These are phyloP conservation scores for Leishmania aethiopica DNA, from an alignment of 208 protist species.

Conservation along the genomic window DNA sequence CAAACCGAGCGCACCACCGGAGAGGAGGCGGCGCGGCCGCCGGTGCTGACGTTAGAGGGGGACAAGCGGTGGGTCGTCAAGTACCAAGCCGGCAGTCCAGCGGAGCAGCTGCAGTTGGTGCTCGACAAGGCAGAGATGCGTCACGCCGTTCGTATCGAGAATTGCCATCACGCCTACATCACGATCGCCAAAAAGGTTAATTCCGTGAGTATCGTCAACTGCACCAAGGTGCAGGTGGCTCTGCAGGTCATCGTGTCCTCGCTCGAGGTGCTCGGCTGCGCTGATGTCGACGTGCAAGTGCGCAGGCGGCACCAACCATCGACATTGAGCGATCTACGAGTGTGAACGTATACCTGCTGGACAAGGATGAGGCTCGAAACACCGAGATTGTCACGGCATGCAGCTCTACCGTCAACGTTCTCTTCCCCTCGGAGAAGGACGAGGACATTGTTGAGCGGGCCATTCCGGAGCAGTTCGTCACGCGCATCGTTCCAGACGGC, in stretches of 20 bases:
- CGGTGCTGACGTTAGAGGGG: constrained; percentile 56
- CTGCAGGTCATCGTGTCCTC: constrained; percentile 67
- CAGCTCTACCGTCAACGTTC: constrained; percentile 77
- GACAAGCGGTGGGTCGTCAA: constrained; percentile 77
- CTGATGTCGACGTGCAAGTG: constrained; percentile 70
- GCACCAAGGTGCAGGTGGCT: constrained; percentile 72
- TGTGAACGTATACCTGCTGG: constrained; percentile 77
- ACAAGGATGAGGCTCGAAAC: constrained; percentile 47
- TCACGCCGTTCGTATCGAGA: constrained; percentile 76
- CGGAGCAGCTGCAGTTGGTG: constrained; percentile 40
- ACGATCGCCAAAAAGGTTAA: constrained; percentile 81
- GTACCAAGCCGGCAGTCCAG: constrained; percentile 48
- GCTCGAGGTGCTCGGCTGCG: constrained; percentile 74
- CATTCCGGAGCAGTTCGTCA: constrained; percentile 84
- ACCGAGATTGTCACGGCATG: constrained; percentile 82
- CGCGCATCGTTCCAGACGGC: constrained; percentile 64
- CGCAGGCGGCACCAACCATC: constrained; percentile 59
- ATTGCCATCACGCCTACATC: constrained; percentile 68
- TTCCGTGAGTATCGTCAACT: constrained; percentile 73
- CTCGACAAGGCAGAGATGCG: constrained; percentile 70
- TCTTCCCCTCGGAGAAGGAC: constrained; percentile 61
- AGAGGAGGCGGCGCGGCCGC: constrained; percentile 12
- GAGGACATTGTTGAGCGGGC: constrained; percentile 71
- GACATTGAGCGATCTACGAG: constrained; percentile 64
- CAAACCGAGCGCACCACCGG: constrained; percentile 2